A percentile compares a stretch with the other conserved stretches of the same genome.
phyloP scores from a whole-genome alignment of 2,329 filamentous ascomycete genomes.

The Diaporthe batatas region DNA sequence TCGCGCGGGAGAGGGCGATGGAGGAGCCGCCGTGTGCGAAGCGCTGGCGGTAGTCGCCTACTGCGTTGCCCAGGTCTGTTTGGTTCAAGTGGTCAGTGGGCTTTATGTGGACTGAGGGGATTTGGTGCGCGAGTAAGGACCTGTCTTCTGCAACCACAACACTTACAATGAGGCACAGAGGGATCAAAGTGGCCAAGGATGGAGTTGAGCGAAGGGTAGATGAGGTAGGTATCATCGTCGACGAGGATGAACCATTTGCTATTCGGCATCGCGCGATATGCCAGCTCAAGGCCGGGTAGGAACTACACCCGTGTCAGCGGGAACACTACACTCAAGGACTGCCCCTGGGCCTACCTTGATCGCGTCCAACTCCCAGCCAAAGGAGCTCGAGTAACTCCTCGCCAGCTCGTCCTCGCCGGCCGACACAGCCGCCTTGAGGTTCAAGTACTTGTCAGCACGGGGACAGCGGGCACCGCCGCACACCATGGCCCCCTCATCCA shows the following conservation, averaged over 20 bases:
- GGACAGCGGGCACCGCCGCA: conserved; percentile 47
- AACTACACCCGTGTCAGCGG: conserved; percentile 55
- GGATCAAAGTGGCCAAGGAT: conserved; percentile 65
- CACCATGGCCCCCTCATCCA: conserved; percentile 49
- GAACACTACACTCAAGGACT: too few species aligned
- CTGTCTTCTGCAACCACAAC: fast-evolving
- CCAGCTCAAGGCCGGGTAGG: conserved; percentile 66
- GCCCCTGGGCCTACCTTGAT: conserved; percentile 57
- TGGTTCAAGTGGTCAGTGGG: not conserved
- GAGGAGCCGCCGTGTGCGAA: conserved; percentile 71
- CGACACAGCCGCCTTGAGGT: conserved; percentile 55
- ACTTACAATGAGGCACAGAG: conserved; percentile 55
- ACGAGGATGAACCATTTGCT: conserved; percentile 72
- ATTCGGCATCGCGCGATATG: conserved; percentile 62
- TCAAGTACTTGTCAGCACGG: conserved; percentile 57
- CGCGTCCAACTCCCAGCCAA: conserved; percentile 64
- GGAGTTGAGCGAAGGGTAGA: conserved; percentile 61
- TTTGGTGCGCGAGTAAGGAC: too few species aligned
- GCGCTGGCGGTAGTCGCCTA: conserved; percentile 67
- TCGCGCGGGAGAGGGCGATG: conserved; percentile 64
- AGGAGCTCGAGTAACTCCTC: conserved; percentile 52
- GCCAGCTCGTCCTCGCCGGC: conserved; percentile 56
- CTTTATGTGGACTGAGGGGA: not conserved
- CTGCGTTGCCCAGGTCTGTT: conserved; percentile 65
- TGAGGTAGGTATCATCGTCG: conserved; percentile 70